Conservation (phyloP, 1,284 basidiomycete genomes). For the Xerocomus tenax region DNA sequence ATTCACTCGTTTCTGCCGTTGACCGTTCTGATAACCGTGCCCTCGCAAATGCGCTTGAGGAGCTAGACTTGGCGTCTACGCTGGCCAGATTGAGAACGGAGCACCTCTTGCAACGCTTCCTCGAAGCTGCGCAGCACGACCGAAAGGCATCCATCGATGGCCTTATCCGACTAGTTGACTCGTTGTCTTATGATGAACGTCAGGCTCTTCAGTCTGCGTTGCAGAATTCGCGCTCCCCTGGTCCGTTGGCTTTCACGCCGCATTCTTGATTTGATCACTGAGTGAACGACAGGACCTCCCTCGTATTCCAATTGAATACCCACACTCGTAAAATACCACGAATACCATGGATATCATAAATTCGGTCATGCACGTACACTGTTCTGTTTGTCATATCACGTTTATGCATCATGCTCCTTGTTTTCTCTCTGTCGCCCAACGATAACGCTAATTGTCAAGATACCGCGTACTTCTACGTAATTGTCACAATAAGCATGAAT, state of each 20-base stretch:
- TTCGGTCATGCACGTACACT: neutral
- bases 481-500: constrained; percentile 1
- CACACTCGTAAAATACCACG: neutral
- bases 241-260: constrained; percentile 31
- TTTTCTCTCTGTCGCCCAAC: constrained; percentile 5
- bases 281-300: constrained; percentile 27
- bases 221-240: constrained; percentile 50
- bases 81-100: constrained; percentile 57
- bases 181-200: constrained; percentile 66
- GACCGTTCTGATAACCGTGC: constrained; percentile 45
- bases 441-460: constrained; percentile 16
- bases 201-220: constrained; percentile 51
- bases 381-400: constrained; percentile 3
- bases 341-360: constrained; percentile 7
- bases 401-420: constrained; percentile 4
- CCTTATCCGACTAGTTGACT: constrained; percentile 58
- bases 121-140: constrained; percentile 58
- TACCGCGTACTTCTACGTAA: constrained; percentile 17
- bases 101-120: constrained; percentile 51
- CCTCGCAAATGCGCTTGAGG: constrained; percentile 56
- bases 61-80: constrained; percentile 55
- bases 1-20: constrained; percentile 50
- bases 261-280: constrained; percentile 1
- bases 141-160: constrained; percentile 63
- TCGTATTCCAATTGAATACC: constrained; percentile 30